Percentiles rank a stretch among this genome's conserved stretches.
Evolutionary conservation across 2,329 filamentous ascomycete genomes (phyloP).

Genomic region (Hymenoscyphus scutula): DNA sequence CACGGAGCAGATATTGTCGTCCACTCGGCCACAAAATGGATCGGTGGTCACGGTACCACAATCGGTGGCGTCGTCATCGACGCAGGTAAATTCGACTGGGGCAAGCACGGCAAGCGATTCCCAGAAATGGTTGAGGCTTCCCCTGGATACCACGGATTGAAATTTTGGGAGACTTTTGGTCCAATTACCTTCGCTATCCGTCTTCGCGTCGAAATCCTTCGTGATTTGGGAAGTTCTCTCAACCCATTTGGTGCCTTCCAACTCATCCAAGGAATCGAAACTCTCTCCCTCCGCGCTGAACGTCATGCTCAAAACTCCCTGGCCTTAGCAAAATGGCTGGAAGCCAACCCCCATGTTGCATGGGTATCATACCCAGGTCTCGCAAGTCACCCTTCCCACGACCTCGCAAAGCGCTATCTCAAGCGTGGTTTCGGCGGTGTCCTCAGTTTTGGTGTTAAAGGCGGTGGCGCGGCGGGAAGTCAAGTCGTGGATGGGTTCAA

Average conservation of each 20-base stretch:
- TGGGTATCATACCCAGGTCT: conserved; percentile 96
- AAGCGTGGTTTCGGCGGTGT: conserved; percentile 84
- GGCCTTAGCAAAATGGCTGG: conserved; percentile 76
- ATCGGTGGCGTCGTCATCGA: conserved; percentile 85
- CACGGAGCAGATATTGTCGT: conserved; percentile 93
- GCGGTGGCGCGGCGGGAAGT: conserved; percentile 76
- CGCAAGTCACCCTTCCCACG: conserved; percentile 75
- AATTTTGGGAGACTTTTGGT: conserved; percentile 93
- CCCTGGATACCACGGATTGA: conserved; percentile 87
- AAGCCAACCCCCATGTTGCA: conserved; percentile 76
- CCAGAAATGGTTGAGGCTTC: conserved; percentile 89
- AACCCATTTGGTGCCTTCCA: conserved; percentile 94
- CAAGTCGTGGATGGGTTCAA: conserved; percentile 93
- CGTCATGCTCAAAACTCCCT: conserved; percentile 83
- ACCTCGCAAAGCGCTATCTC: conserved; percentile 82
- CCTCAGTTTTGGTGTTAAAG: conserved; percentile 89
- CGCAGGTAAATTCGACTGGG: conserved; percentile 92
- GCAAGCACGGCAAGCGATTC: conserved; percentile 77
- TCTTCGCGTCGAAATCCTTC: conserved; percentile 82
- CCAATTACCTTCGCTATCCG: conserved; percentile 78
- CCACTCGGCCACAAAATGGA: conserved; percentile 96
- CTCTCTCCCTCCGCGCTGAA: conserved; percentile 81
- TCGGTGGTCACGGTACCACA: conserved; percentile 91
- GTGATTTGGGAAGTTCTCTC: conserved; percentile 78
- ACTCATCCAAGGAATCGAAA: conserved; percentile 85